phyloP scores from a whole-genome alignment of 305 asterid species.

The Fraxinus sp. region DNA sequence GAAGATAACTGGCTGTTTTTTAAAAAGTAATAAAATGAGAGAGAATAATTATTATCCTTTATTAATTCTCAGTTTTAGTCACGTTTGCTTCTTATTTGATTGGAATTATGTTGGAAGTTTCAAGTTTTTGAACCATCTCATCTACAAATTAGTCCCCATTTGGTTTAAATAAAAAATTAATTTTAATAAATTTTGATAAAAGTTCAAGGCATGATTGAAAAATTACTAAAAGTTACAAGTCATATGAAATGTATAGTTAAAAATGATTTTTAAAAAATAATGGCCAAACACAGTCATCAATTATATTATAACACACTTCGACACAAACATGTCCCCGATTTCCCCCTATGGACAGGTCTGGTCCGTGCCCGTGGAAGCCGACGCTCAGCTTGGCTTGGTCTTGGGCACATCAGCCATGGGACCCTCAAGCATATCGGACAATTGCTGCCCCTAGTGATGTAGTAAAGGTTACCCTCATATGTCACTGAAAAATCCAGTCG shows the following conservation, averaged over 20 bases:
- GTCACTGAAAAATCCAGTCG: background rate
- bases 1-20: background rate
- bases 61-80: background rate
- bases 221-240: background rate
- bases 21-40: background rate
- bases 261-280: too few relatives aligned
- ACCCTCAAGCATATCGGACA: background rate
- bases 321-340: background rate
- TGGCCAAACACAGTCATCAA: background rate
- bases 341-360: background rate
- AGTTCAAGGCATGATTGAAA: background rate
- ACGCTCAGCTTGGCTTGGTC: background rate
- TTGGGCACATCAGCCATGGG: background rate
- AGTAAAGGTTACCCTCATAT: background rate
- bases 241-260: background rate
- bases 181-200: background rate
- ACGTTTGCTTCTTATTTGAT: background rate
- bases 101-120: background rate
- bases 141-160: background rate
- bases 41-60: background rate
- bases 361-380: background rate
- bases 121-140: background rate
- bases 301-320: background rate
- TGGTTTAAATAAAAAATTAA: background rate
- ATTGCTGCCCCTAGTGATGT: background rate